Evolutionary conservation across 2,329 filamentous ascomycete genomes (phyloP).

Genomic region (Amauroascus verrucosus): DNA sequence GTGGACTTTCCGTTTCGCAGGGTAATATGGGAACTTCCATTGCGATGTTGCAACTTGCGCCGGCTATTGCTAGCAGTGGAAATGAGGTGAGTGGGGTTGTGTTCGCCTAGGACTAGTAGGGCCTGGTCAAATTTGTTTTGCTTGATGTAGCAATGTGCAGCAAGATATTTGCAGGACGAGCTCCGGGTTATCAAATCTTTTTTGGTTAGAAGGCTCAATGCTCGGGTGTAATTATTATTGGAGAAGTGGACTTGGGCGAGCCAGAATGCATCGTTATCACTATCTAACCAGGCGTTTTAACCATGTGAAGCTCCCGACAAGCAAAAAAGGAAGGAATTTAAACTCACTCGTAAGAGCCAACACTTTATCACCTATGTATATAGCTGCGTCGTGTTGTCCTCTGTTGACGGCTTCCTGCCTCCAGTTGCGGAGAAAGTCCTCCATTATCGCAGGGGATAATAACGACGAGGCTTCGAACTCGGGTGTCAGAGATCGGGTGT

Average conservation of each 20-base stretch:
- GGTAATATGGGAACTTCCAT: conserved; percentile 44
- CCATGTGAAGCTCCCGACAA: not conserved
- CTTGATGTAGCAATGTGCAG: conserved; percentile 88
- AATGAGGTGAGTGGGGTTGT: conserved; percentile 84
- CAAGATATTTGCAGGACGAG: conserved; percentile 81
- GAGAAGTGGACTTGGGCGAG: conserved; percentile 97
- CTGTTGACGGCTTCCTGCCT: conserved; percentile 90
- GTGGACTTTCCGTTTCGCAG: conserved; percentile 38
- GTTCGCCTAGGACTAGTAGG: conserved; percentile 73
- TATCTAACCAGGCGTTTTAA: conserved; percentile 47
- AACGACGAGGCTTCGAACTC: not conserved
- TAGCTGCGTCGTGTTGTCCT: conserved; percentile 90
- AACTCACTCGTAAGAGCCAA: conserved; percentile 73
- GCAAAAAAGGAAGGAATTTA: not conserved
- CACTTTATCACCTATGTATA: conserved; percentile 95
- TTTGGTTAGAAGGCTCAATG: conserved; percentile 72
- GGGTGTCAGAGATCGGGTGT: too few species aligned
- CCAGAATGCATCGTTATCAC: conserved; percentile 91
- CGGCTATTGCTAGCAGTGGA: conserved; percentile 51
- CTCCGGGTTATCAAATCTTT: conserved; percentile 73
- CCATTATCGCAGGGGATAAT: conserved; percentile 49
- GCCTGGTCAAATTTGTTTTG: conserved; percentile 86
- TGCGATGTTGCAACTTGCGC: conserved; percentile 61
- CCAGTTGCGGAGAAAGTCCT: conserved; percentile 88
- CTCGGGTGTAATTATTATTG: conserved; percentile 87